Evolutionary conservation across 208 protist genomes (phyloP).

Genomic region (Trypanosoma rangeli): DNA sequence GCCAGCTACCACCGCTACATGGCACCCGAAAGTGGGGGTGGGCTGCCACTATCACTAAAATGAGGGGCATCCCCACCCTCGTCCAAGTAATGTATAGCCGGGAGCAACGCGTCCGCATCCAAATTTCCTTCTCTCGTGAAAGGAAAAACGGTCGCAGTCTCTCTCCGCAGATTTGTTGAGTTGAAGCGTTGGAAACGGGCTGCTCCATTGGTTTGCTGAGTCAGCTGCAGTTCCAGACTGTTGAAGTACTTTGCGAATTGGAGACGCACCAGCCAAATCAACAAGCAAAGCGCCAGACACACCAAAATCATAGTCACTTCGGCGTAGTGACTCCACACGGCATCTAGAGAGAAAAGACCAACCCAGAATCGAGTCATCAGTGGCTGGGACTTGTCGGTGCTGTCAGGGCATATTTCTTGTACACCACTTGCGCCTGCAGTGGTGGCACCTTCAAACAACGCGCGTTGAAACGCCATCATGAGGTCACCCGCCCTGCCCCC

Average conservation of each 20-base stretch:
- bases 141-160: neutral
- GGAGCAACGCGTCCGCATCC: neutral
- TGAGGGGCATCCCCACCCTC: neutral
- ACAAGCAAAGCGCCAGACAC: constrained; percentile 15
- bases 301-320: constrained; percentile 19
- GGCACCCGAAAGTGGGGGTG: constrained; percentile 3
- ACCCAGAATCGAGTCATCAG: neutral
- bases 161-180: neutral
- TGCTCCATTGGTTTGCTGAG: neutral
- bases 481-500: neutral
- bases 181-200: neutral
- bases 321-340: neutral
- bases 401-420: neutral
- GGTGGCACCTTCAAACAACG: neutral
- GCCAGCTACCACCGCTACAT: neutral
- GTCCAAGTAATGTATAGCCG: neutral
- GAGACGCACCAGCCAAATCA: constrained; percentile 14
- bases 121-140: neutral
- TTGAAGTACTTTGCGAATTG: constrained; percentile 26
- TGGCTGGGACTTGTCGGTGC: too few species aligned
- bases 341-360: neutral
- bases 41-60: neutral
- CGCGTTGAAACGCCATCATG: neutral
- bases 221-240: constrained; percentile 1
- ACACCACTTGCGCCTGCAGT: neutral